Percentiles rank a stretch among this genome's conserved stretches.
Evolutionary conservation across 2,329 filamentous ascomycete genomes (phyloP).

Genomic region (Didymella pinodella): DNA sequence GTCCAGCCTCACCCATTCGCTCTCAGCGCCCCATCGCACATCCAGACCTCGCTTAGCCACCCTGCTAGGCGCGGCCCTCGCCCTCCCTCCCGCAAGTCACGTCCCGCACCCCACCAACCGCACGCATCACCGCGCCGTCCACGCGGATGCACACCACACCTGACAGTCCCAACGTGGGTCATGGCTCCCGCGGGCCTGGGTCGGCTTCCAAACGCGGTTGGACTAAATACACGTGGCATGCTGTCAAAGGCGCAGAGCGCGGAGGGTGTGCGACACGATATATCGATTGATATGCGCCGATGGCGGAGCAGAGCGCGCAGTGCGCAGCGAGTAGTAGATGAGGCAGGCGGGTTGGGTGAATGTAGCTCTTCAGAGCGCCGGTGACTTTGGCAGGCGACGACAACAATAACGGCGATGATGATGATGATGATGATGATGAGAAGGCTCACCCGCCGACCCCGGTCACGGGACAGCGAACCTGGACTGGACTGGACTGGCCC

Average conservation of each 20-base stretch:
- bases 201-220: constrained; percentile 25
- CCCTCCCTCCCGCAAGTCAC: constrained; percentile 20
- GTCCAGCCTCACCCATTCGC: constrained; percentile 47
- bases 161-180: not conserved
- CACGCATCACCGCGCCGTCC: constrained; percentile 21
- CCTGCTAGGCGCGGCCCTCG: constrained; percentile 26
- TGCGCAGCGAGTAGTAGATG: not conserved
- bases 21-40: constrained; percentile 23
- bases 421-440: not conserved
- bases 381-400: no score
- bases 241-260: constrained; percentile 35
- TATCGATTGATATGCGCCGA: constrained; percentile 3
- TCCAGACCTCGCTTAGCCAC: constrained; percentile 36
- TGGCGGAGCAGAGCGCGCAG: constrained; percentile 11
- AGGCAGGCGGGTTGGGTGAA: not conserved
- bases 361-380: no score
- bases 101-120: constrained; percentile 27
- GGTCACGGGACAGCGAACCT: not conserved
- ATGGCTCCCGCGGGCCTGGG: constrained; percentile 16
- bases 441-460: not conserved
- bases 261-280: constrained; percentile 19
- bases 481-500: not conserved
- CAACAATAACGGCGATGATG: no score
- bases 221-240: constrained; percentile 49
- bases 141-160: not conserved